Conservation (phyloP, 2,329 filamentous ascomycete genomes). For the Daldinia eschscholtzii region DNA sequence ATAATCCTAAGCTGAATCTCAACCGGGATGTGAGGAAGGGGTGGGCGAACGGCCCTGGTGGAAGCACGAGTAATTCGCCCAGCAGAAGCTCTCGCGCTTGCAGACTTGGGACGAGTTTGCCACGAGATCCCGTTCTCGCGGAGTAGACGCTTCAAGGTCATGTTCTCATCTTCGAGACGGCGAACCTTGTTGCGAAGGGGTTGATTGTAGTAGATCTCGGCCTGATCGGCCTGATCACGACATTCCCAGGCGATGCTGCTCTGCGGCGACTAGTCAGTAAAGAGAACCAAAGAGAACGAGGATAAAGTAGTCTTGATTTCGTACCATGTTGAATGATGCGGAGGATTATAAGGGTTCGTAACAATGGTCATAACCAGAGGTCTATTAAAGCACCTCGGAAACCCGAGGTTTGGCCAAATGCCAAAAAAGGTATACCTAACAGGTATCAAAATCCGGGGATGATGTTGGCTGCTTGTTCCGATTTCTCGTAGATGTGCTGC, state of each 20-base stretch:
- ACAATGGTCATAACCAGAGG: slow-evolving; percentile 26
- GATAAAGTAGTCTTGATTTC: background rate
- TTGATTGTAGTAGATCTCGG: slow-evolving; percentile 61
- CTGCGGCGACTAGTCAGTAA: slow-evolving; percentile 24
- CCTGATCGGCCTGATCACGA: slow-evolving; percentile 65
- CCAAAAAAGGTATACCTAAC: background rate
- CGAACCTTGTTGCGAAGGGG: slow-evolving; percentile 63
- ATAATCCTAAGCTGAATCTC: slow-evolving; percentile 67
- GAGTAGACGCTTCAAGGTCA: slow-evolving; percentile 64
- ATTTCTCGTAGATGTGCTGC: background rate
- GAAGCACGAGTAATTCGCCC: slow-evolving; percentile 50
- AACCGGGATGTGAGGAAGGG: slow-evolving; percentile 61
- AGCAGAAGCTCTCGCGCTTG: slow-evolving; percentile 48
- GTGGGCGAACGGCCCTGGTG: slow-evolving; percentile 37
- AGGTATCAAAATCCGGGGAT: background rate
- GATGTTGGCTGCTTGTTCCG: background rate
- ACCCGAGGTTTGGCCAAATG: background rate
- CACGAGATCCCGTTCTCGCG: slow-evolving; percentile 66
- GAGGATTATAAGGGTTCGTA: slow-evolving; percentile 6
- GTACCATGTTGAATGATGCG: slow-evolving; percentile 39
- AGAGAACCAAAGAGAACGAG: background rate
- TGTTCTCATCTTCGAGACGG: slow-evolving; percentile 62
- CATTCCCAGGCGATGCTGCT: slow-evolving; percentile 60
- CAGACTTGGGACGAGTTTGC: slow-evolving; percentile 56
- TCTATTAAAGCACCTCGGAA: background rate